These are phyloP conservation scores for Chernovozyma aurita DNA, from an alignment of 1,139 yeast species.

Conservation along the genomic window DNA sequence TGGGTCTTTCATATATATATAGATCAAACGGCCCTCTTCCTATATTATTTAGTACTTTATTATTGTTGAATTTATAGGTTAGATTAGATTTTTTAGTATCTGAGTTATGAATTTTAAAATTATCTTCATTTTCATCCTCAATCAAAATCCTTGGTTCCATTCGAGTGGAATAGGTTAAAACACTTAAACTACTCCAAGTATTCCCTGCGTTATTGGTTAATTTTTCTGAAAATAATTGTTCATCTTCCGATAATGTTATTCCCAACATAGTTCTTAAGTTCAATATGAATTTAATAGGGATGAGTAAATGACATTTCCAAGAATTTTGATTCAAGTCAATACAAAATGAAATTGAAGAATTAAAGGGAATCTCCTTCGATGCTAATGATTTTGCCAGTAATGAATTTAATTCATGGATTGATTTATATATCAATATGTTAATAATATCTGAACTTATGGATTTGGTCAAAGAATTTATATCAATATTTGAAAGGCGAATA, in stretches of 20 bases:
- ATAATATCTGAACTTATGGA: conserved; percentile 8
- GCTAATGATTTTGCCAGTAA: background rate
- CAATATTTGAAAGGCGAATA: conserved; percentile 13
- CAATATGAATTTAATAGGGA: conserved; percentile 9
- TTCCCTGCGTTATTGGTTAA: background rate
- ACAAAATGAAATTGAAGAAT: conserved; percentile 2
- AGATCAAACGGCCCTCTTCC: conserved; percentile 5
- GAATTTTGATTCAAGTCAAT: conserved; percentile 7
- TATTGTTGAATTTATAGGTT: conserved; percentile 3
- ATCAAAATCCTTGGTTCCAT: conserved; percentile 1
- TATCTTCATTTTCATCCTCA: conserved; percentile 10
- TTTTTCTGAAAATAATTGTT: conserved; percentile 2
- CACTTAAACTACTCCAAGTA: background rate
- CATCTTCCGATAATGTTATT: conserved; percentile 3
- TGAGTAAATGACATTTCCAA: conserved; percentile 11
- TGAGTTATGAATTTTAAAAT: background rate
- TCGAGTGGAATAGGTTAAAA: background rate
- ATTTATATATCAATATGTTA: conserved; percentile 5
- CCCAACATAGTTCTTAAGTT: conserved; percentile 8
- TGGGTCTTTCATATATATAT: conserved; percentile 9
- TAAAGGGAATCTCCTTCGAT: background rate
- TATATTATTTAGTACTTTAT: conserved; percentile 3
- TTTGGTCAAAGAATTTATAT: conserved; percentile 10
- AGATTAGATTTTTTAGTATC: conserved; percentile 4
- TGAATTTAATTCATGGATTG: conserved; percentile 5